Evolutionary conservation across 2,329 filamentous ascomycete species (phyloP).

Genomic region (Monosporascus sp.): DNA sequence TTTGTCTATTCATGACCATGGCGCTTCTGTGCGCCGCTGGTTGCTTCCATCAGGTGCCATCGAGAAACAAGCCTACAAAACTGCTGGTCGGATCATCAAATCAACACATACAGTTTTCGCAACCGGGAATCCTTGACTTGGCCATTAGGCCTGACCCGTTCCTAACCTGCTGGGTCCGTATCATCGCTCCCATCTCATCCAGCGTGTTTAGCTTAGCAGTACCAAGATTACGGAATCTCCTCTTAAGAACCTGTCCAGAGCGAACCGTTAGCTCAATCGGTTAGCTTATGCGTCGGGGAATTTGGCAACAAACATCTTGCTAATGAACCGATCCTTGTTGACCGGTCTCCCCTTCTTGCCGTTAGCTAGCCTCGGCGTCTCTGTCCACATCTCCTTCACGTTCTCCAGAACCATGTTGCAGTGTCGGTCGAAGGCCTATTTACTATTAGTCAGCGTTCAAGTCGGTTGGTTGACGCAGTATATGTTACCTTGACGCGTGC

Average conservation of each 20-base stretch:
- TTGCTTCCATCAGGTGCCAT: neutral
- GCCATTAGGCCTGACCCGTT: neutral
- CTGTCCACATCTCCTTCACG: slow-evolving; percentile 99
- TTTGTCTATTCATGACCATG: neutral
- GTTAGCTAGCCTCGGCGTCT: slow-evolving; percentile 74
- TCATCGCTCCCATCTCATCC: neutral
- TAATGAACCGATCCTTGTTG: slow-evolving; percentile 98
- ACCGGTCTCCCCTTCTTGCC: slow-evolving; percentile 87
- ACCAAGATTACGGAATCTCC: slow-evolving; percentile 87
- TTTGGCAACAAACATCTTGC: slow-evolving; percentile 71
- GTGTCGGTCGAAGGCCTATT: slow-evolving; percentile 81
- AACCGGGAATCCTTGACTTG: neutral
- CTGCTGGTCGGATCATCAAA: neutral
- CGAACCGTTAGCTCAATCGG: slow-evolving; percentile 1
- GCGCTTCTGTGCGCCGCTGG: neutral
- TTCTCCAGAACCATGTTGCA: slow-evolving; percentile 99
- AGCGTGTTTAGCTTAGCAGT: slow-evolving; percentile 60
- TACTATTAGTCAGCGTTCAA: no score
- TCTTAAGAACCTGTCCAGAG: slow-evolving; percentile 63
- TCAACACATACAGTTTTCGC: neutral
- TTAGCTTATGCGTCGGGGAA: neutral
- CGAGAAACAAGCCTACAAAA: neutral
- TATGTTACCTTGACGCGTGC: slow-evolving; percentile 71
- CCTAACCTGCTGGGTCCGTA: neutral
- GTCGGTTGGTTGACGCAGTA: no score